A percentile compares a stretch with the other conserved stretches of the same genome.
Evolutionary conservation across 768 basidiomycete species (phyloP).

Genomic region (Hortiboletus campestris): DNA sequence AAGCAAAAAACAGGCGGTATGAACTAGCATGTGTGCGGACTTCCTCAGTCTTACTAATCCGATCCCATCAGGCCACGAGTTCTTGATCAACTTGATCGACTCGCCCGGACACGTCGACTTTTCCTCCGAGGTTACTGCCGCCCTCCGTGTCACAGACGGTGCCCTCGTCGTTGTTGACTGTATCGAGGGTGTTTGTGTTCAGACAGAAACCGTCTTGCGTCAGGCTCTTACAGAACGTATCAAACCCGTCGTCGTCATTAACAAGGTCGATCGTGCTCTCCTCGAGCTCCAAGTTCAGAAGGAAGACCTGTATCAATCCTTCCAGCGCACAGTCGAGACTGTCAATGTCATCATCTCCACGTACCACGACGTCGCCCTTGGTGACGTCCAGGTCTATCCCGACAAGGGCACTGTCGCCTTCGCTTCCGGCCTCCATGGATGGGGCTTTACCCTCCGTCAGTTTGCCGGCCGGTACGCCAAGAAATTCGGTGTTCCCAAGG

Average conservation of each 20-base stretch:
- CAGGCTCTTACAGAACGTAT: constrained; percentile 98
- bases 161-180: constrained; percentile 99
- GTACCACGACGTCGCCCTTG: constrained; percentile 90
- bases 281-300: constrained; percentile 97
- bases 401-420: constrained; percentile 98
- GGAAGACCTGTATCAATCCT: constrained; percentile 96
- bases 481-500: constrained; percentile 98
- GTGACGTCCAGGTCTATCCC: constrained; percentile 98
- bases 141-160: constrained; percentile 99
- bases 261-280: constrained; percentile 99
- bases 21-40: constrained; percentile 19
- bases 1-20: constrained; percentile 92
- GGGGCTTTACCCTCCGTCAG: constrained; percentile 98
- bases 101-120: constrained; percentile 99
- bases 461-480: constrained; percentile 94
- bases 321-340: constrained; percentile 94
- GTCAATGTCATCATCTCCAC: constrained; percentile 99
- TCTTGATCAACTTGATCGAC: constrained; percentile 99
- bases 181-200: constrained; percentile 99
- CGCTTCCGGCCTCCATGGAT: constrained; percentile 98
- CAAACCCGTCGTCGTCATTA: constrained; percentile 99
- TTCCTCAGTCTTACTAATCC: not conserved
- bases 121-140: constrained; percentile 99
- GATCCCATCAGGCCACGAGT: constrained; percentile 68
- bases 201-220: constrained; percentile 98